Evolutionary conservation across 192 early-diverging fungal genomes (phyloP), one percentile per base, ranked within the genome.

Genomic region (Coemansia sp.): DNA sequence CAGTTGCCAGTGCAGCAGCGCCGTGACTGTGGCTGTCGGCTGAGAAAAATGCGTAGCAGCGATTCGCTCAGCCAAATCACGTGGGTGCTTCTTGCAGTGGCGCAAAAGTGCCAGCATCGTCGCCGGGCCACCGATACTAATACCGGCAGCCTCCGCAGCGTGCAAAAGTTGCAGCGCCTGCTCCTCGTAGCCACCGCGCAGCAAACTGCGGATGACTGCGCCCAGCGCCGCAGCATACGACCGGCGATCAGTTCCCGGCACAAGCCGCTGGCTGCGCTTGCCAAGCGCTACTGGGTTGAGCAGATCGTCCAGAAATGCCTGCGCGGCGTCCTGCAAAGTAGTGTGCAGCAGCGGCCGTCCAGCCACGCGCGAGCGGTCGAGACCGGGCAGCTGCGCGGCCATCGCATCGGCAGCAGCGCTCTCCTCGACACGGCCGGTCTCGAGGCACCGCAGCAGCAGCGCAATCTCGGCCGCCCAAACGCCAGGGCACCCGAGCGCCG

Each of bases 371-470:
- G 25, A 13, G 0, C 42, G 40, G 50, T 59, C 50, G 21, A 68
- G 39, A 18, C 71, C 61, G 4, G 71, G 71, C 48, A 74, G 66
- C 39, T 53, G 52, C 23, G 62, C 58, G 41, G 71, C 71, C 52
- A 74, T 39, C 18, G 71, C 61, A 13, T 68, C 66, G 11, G 64
- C 66, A 9, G 56, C 71, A 0, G 71, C 61, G 48, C 66, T 64
- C 33, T 63, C 57, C 12, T 57, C 42, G 9, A 74, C 54, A 22
- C 57, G 53, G 10, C 66, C 57, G 18, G 55, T 61, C 53, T 68
- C 66, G 5, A 74, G 58, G 21, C 61, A 64, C 15, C 66, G 46
- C 2, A 63, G 44, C 17, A 66, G 47, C 57, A 74, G 55, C 61
- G 71, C 71, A 14, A 63, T 57, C 57, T 74, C 71, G 2, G 71